Percentiles rank a stretch among this genome's conserved stretches.
phyloP scores from a whole-genome alignment of 2,329 filamentous ascomycete genomes.

The Monilinia fructicola region DNA sequence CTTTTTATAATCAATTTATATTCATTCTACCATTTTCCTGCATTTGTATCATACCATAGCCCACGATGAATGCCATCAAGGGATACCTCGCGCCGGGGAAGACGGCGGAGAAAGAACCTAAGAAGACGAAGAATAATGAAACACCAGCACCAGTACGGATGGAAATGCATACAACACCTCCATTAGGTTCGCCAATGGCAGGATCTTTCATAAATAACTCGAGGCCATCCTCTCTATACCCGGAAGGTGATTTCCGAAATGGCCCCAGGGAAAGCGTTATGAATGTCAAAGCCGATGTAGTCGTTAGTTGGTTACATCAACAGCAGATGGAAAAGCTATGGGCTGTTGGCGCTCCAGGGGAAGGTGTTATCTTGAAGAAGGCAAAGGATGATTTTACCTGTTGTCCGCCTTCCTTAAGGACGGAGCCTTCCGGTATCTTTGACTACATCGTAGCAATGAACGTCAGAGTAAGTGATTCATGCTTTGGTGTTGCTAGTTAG shows the following conservation, averaged over 20 bases:
- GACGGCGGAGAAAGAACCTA: conserved; percentile 7
- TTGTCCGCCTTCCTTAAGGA: conserved; percentile 48
- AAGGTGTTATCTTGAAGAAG: conserved; percentile 58
- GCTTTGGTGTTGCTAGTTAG: background rate
- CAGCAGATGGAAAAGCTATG: conserved; percentile 58
- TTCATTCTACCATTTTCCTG: background rate
- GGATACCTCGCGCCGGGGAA: conserved; percentile 24
- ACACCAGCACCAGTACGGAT: background rate
- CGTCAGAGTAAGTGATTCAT: conserved; percentile 48
- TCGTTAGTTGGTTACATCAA: conserved; percentile 63
- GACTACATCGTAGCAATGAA: conserved; percentile 52
- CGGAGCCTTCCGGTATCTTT: conserved; percentile 50
- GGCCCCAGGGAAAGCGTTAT: conserved; percentile 46
- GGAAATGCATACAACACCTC: conserved; percentile 6
- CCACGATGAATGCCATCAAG: conserved; percentile 22
- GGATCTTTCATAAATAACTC: conserved; percentile 8
- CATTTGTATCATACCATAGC: background rate
- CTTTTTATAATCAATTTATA: background rate
- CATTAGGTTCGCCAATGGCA: conserved; percentile 9
- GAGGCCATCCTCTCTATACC: conserved; percentile 42
- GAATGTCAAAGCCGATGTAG: conserved; percentile 59
- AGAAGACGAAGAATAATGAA: background rate
- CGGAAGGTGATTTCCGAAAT: conserved; percentile 46
- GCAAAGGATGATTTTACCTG: conserved; percentile 51
- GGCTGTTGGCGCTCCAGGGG: conserved; percentile 48